phyloP scores from a whole-genome alignment of 768 basidiomycete species.

The Pulveroboletus sp. region DNA sequence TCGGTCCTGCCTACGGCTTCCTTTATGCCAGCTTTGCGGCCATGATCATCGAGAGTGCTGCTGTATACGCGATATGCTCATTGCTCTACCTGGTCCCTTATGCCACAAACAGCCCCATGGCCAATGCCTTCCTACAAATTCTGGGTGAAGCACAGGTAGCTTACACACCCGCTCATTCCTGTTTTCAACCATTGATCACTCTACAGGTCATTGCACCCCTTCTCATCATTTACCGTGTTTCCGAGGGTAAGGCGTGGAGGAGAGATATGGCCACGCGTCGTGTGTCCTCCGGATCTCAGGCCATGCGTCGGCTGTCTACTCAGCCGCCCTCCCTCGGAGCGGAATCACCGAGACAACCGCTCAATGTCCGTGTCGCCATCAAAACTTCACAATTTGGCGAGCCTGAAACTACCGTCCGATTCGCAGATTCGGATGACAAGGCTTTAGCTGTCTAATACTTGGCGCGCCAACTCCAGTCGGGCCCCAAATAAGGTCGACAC shows the following conservation, averaged over 20 bases:
- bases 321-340: not conserved
- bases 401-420: not conserved
- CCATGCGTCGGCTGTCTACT: constrained; percentile 11
- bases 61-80: constrained; percentile 32
- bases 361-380: constrained; percentile 19
- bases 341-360: not conserved
- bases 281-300: constrained; percentile 1
- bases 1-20: constrained; percentile 25
- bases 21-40: constrained; percentile 33
- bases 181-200: not conserved
- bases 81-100: constrained; percentile 32
- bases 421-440: constrained; percentile 8
- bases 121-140: constrained; percentile 30
- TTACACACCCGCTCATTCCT: not conserved
- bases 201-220: constrained; percentile 44
- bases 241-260: constrained; percentile 44
- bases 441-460: not conserved
- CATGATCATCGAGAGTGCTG: constrained; percentile 34
- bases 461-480: not conserved
- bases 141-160: constrained; percentile 30
- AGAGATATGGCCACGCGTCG: constrained; percentile 15
- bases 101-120: constrained; percentile 19
- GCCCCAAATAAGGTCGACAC: not conserved
- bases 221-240: constrained; percentile 47
- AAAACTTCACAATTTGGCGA: constrained; percentile 3